Percentiles rank a stretch among this genome's conserved stretches.
These are phyloP conservation scores for Mimosa pudica DNA, from an alignment of 306 rosid species.

Conservation along the genomic window DNA sequence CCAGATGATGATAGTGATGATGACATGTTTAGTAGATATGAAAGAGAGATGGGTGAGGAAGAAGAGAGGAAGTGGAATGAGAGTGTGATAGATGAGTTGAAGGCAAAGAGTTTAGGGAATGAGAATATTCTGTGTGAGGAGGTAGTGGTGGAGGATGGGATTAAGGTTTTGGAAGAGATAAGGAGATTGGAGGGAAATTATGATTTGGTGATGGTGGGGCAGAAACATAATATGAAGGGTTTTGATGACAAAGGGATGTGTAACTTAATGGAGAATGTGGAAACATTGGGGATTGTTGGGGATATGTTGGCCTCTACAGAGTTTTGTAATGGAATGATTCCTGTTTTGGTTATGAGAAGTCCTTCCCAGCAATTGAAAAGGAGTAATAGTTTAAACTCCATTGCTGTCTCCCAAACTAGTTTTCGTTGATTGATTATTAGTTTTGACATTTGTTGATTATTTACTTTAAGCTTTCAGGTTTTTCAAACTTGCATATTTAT, in stretches of 20 bases:
- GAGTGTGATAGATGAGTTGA: conserved; percentile 51
- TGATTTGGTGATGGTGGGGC: conserved; percentile 58
- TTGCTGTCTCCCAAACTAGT: conserved; percentile 1
- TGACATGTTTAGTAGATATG: neutral
- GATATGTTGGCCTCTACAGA: conserved; percentile 63
- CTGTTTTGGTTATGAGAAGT: conserved; percentile 53
- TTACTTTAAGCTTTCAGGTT: too few relatives aligned
- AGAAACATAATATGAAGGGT: conserved; percentile 11
- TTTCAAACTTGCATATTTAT: too few relatives aligned
- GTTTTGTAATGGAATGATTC: conserved; percentile 50
- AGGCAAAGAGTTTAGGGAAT: conserved; percentile 29
- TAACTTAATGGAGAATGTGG: conserved; percentile 47
- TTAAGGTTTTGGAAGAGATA: conserved; percentile 31
- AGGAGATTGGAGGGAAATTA: conserved; percentile 40
- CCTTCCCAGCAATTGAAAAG: neutral
- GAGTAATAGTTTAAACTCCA: conserved; percentile 21
- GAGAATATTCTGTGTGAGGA: conserved; percentile 33
- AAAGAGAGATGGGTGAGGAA: neutral
- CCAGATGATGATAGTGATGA: neutral
- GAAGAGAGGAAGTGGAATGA: conserved; percentile 40
- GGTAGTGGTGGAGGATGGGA: conserved; percentile 46
- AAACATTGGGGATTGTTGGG: conserved; percentile 58
- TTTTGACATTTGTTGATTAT: neutral
- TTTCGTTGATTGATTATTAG: neutral
- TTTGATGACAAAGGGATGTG: conserved; percentile 42